Conservation (phyloP, 345 rosid genomes). For the Draba incana region DNA sequence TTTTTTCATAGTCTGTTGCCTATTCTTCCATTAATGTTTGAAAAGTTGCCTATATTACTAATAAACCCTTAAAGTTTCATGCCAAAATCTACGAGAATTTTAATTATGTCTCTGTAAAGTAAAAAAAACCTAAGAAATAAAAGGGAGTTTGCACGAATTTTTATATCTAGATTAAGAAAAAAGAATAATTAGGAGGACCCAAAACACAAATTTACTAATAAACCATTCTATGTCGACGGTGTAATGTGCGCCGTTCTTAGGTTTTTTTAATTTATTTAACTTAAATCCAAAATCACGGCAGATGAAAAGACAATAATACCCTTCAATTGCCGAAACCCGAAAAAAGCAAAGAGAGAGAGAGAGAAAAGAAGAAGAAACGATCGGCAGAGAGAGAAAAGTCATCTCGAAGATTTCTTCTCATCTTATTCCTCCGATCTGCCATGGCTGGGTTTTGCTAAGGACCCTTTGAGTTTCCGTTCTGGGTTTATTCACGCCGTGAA, state of each 20-base stretch:
- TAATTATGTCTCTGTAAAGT: no score
- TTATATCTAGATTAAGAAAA: no score
- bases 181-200: background rate
- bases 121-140: no score
- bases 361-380: constrained; percentile 28
- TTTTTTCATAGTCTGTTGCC: no score
- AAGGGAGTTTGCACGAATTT: background rate
- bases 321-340: constrained; percentile 27
- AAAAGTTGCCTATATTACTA: no score
- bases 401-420: constrained; percentile 19
- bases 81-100: no score
- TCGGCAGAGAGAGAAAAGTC: constrained; percentile 18
- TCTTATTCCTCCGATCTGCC: constrained; percentile 37
- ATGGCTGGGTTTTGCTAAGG: constrained; percentile 4
- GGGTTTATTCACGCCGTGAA: background rate
- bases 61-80: no score
- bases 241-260: constrained; percentile 25
- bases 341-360: background rate
- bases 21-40: no score
- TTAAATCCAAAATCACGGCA: constrained; percentile 28
- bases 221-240: constrained; percentile 37
- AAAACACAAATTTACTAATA: background rate
- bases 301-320: constrained; percentile 2
- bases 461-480: background rate
- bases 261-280: background rate